A percentile compares a stretch with the other conserved stretches of the same genome.
These are phyloP conservation scores for Cystobasidium sp. DNA, from an alignment of 1,284 basidiomycete species.

Conservation along the genomic window DNA sequence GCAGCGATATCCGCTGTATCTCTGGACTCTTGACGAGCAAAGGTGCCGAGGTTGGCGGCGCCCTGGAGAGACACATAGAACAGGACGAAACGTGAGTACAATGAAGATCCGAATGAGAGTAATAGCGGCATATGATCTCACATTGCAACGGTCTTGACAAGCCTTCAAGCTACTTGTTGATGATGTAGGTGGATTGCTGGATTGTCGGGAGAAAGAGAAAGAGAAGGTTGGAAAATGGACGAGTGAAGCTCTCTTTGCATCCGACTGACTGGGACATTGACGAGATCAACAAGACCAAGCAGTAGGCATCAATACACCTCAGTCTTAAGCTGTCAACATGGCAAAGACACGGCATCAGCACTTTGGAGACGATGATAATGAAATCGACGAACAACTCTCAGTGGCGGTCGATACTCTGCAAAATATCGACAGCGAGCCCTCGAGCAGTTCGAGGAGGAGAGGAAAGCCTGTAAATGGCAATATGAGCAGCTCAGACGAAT, in stretches of 20 bases:
- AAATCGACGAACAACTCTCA: neutral
- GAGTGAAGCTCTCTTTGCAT: too few relatives aligned
- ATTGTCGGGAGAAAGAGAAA: conserved; percentile 1
- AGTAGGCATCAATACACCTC: neutral
- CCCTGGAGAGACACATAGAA: neutral
- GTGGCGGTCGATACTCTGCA: conserved; percentile 4
- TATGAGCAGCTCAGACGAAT: conserved; percentile 3
- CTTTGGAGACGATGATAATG: conserved; percentile 2
- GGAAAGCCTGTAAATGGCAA: neutral
- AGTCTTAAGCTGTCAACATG: neutral
- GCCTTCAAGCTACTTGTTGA: too few relatives aligned
- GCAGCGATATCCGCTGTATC: conserved; percentile 37
- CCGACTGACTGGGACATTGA: too few relatives aligned
- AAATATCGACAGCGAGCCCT: neutral
- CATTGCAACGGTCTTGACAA: neutral
- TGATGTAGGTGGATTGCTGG: neutral
- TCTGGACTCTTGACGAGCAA: conserved; percentile 36
- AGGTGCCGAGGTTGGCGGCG: conserved; percentile 20
- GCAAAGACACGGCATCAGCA: neutral
- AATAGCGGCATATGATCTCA: neutral
- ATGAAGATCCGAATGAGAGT: too few relatives aligned
- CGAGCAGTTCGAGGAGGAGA: neutral
- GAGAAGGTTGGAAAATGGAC: neutral
- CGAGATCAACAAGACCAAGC: neutral
- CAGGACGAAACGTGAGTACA: too few relatives aligned